Evolutionary conservation across 1,139 yeast genomes (phyloP).

Genomic region (Candida freyschussii): DNA sequence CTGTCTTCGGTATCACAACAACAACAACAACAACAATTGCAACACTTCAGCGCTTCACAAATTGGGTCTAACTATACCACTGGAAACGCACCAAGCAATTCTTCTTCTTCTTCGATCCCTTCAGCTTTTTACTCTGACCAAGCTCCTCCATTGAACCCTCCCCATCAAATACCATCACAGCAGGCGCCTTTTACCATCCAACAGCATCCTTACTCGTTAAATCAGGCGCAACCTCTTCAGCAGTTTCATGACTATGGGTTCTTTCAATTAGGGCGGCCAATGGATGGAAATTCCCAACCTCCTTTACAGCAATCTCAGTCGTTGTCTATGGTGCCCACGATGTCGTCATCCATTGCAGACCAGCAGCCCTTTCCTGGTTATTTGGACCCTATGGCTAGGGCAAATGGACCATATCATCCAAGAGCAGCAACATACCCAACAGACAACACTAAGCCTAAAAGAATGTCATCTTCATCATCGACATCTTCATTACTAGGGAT

Average conservation of each 20-base stretch:
- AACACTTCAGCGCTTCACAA: too few species aligned
- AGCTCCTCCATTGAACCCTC: neutral
- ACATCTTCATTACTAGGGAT: conserved; percentile 19
- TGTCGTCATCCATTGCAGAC: conserved; percentile 6
- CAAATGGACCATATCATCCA: conserved; percentile 6
- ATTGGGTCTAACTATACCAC: too few species aligned
- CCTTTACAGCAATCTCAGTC: conserved; percentile 1
- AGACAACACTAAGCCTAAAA: conserved; percentile 9
- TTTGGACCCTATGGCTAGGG: conserved; percentile 5
- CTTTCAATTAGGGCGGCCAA: neutral
- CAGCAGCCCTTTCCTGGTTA: conserved; percentile 16
- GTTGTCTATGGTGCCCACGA: neutral
- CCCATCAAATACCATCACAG: neutral
- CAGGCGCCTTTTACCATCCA: neutral
- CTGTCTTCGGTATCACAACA: conserved; percentile 2
- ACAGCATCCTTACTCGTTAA: neutral
- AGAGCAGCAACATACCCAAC: conserved; percentile 20
- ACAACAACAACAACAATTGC: conserved; percentile 3
- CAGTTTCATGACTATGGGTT: neutral
- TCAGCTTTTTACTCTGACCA: too few species aligned
- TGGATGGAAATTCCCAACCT: neutral
- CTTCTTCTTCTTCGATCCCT: too few species aligned
- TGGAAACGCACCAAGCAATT: too few species aligned
- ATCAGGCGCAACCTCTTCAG: neutral
- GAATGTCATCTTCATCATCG: conserved; percentile 14